Conservation (phyloP, 306 rosid species). For the Pyrus betulifolia region DNA sequence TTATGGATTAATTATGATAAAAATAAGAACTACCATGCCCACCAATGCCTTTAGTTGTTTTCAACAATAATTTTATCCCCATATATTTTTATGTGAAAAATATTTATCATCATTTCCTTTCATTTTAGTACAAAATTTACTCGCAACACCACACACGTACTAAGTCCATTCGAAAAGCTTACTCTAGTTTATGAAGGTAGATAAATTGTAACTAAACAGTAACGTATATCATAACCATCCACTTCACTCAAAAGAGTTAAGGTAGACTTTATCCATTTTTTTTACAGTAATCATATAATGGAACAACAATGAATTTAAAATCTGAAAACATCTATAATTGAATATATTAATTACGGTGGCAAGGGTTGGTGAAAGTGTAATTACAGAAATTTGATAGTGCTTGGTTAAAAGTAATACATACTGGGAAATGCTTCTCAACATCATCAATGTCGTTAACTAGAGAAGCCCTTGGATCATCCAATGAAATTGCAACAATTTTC, state of each 20-base stretch:
- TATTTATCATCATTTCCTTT: neutral
- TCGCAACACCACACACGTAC: neutral
- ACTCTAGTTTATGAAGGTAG: neutral
- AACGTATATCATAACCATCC: neutral
- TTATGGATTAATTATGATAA: neutral
- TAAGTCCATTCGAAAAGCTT: neutral
- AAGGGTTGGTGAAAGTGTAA: neutral
- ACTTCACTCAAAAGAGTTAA: neutral
- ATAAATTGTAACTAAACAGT: neutral
- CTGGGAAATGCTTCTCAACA: slow-evolving; percentile 95
- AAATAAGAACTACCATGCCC: neutral
- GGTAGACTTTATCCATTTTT: neutral
- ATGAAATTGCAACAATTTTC: slow-evolving; percentile 91
- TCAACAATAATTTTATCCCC: neutral
- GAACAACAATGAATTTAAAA: neutral
- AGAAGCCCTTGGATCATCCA: slow-evolving; percentile 88
- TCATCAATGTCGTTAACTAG: slow-evolving; percentile 74
- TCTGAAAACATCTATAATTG: neutral
- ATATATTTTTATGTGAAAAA: neutral
- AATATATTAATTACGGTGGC: neutral
- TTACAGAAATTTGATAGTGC: neutral
- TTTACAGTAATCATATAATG: neutral
- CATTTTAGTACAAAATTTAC: neutral
- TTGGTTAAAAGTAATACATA: slow-evolving; percentile 20
- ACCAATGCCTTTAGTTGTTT: neutral